Percentiles rank a stretch among this genome's conserved stretches.
phyloP scores from a whole-genome alignment of 345 rosid species.

The Eucalyptus tenuipes region DNA sequence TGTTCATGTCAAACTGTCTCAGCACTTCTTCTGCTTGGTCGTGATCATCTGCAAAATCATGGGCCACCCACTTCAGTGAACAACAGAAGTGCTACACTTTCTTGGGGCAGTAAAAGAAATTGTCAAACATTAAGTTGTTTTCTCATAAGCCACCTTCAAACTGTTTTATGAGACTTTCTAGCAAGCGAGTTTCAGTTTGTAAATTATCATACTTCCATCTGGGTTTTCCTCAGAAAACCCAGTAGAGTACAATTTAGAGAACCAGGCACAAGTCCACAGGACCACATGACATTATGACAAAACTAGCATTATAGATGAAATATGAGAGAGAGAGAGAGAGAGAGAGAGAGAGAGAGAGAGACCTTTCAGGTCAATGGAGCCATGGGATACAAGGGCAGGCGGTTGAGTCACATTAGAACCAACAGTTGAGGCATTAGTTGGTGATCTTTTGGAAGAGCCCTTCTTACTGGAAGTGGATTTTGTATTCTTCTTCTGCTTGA shows the following conservation, averaged over 20 bases:
- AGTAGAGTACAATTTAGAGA: neutral
- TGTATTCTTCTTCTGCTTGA: constrained; percentile 40
- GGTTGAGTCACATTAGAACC: constrained; percentile 35
- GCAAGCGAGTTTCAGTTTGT: neutral
- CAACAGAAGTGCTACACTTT: neutral
- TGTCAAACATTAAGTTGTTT: neutral
- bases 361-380: constrained; percentile 43
- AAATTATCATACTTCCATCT: neutral
- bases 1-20: constrained; percentile 78
- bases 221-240: neutral
- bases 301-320: neutral
- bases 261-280: neutral
- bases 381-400: constrained; percentile 39
- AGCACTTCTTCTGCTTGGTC: constrained; percentile 32
- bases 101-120: neutral
- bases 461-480: constrained; percentile 25
- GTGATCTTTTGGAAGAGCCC: constrained; percentile 13
- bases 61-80: neutral
- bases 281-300: neutral
- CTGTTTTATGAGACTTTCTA: neutral
- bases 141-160: neutral
- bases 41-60: constrained; percentile 22
- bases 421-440: constrained; percentile 18
- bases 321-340: neutral
- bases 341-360: too few species aligned